These are phyloP conservation scores for Ophiostoma novo-ulmi DNA, from an alignment of 2,329 filamentous ascomycete species.

Conservation along the genomic window DNA sequence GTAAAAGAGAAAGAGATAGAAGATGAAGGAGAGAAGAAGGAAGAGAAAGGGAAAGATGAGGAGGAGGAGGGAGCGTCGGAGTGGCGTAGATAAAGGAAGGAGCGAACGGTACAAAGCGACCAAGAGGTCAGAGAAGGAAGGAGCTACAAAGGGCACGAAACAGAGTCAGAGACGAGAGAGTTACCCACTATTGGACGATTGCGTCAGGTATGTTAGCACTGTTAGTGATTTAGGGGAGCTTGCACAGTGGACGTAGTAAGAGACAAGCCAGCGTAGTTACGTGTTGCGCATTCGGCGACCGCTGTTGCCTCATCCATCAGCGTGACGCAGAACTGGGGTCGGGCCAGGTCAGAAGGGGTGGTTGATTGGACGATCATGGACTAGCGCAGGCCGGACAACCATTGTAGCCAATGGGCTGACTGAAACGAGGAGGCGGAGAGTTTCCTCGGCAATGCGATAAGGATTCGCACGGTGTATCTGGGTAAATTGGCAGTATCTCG, in stretches of 20 bases:
- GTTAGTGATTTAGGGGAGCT: constrained; percentile 10
- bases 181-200: constrained; percentile 21
- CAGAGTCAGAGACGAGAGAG: constrained; percentile 17
- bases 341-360: constrained; percentile 25
- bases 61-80: constrained; percentile 23
- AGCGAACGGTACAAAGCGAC: constrained; percentile 14
- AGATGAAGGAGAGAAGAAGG: constrained; percentile 11
- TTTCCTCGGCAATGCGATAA: constrained; percentile 33
- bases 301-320: constrained; percentile 29
- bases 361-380: constrained; percentile 27
- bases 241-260: constrained; percentile 5
- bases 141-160: constrained; percentile 7
- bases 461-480: constrained; percentile 25
- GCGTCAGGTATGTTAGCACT: constrained; percentile 6
- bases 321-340: constrained; percentile 25
- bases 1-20: constrained; percentile 18
- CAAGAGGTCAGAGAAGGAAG: constrained; percentile 16
- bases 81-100: constrained; percentile 30
- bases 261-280: constrained; percentile 15
- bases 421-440: constrained; percentile 26
- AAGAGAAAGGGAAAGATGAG: constrained; percentile 22
- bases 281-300: constrained; percentile 28
- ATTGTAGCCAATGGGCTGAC: constrained; percentile 28
- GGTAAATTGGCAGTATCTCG: not conserved
- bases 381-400: constrained; percentile 30